A percentile compares a stretch with the other conserved stretches of the same genome.
Evolutionary conservation across 2,329 filamentous ascomycete genomes (phyloP).

Genomic region (Cylindrodendrum hubeiense): DNA sequence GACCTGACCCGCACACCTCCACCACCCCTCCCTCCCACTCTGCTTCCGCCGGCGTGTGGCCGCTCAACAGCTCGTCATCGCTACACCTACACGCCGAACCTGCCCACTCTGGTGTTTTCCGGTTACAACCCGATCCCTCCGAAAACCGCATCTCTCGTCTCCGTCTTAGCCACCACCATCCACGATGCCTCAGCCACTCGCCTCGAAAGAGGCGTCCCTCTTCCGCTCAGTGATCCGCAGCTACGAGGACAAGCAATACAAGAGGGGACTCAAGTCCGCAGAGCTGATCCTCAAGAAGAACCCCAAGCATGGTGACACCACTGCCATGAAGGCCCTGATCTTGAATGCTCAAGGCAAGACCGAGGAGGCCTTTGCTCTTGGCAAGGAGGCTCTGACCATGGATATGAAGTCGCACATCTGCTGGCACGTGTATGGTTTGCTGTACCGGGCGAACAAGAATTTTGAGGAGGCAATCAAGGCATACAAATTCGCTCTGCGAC

Average conservation of each 20-base stretch:
- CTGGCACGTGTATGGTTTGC: conserved; percentile 98
- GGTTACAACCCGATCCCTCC: not conserved
- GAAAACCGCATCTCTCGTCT: not conserved
- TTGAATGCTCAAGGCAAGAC: conserved; percentile 92
- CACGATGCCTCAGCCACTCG: conserved; percentile 78
- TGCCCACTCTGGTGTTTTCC: conserved; percentile 16
- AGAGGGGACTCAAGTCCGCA: conserved; percentile 90
- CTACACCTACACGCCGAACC: conserved; percentile 29
- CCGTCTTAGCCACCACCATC: conserved; percentile 2
- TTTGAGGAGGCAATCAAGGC: conserved; percentile 99
- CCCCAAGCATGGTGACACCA: conserved; percentile 96
- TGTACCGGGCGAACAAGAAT: conserved; percentile 95
- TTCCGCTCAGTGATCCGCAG: conserved; percentile 95
- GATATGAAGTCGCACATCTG: conserved; percentile 99
- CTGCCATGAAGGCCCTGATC: conserved; percentile 99
- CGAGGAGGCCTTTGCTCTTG: conserved; percentile 93
- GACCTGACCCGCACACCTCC: conserved; percentile 14
- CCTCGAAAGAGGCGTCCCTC: conserved; percentile 91
- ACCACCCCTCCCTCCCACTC: conserved; percentile 35
- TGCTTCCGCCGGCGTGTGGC: conserved; percentile 9
- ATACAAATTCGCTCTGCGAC: conserved; percentile 92
- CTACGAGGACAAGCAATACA: conserved; percentile 99
- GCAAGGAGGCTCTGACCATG: conserved; percentile 90
- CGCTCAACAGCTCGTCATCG: conserved; percentile 31
- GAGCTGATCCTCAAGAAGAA: conserved; percentile 97